A percentile compares a stretch with the other conserved stretches of the same genome.
Conservation (phyloP, 805 yeast genomes). For the Kregervanrija pseudodelftensis region DNA sequence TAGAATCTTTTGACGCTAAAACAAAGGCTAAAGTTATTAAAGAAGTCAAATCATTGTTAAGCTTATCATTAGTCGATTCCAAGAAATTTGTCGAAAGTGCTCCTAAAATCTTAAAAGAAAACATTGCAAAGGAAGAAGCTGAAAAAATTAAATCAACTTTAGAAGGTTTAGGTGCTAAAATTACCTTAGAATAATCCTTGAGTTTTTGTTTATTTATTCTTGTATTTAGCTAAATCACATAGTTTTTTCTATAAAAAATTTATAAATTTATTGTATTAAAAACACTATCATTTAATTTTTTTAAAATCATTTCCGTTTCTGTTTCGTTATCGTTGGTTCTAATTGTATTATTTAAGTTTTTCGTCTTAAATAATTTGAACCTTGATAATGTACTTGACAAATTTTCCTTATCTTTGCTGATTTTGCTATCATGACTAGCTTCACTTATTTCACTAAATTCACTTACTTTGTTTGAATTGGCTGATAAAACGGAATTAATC, state of each 20-base stretch:
- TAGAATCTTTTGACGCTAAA: constrained; percentile 91
- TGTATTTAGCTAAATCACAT: not conserved
- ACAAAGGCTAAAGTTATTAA: constrained; percentile 96
- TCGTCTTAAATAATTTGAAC: too few species aligned
- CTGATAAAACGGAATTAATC: too few species aligned
- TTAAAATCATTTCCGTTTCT: constrained; percentile 5
- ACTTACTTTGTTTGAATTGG: too few species aligned
- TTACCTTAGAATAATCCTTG: constrained; percentile 67
- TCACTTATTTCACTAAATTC: too few species aligned
- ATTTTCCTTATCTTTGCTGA: too few species aligned
- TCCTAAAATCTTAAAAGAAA: constrained; percentile 92
- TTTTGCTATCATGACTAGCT: too few species aligned
- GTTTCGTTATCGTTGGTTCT: not conserved
- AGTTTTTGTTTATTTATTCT: not conserved
- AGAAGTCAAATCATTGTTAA: constrained; percentile 88
- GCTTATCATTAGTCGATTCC: constrained; percentile 90
- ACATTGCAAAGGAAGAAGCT: constrained; percentile 94
- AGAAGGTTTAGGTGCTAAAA: constrained; percentile 94
- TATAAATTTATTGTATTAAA: not conserved
- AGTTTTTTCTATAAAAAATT: not conserved
- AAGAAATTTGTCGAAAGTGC: constrained; percentile 98
- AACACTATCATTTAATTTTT: not conserved
- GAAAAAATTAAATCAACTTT: constrained; percentile 89
- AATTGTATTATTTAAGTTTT: too few species aligned
- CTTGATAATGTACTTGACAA: too few species aligned